Conservation (phyloP, 768 basidiomycete genomes). For the Kockovaella imperatae region DNA sequence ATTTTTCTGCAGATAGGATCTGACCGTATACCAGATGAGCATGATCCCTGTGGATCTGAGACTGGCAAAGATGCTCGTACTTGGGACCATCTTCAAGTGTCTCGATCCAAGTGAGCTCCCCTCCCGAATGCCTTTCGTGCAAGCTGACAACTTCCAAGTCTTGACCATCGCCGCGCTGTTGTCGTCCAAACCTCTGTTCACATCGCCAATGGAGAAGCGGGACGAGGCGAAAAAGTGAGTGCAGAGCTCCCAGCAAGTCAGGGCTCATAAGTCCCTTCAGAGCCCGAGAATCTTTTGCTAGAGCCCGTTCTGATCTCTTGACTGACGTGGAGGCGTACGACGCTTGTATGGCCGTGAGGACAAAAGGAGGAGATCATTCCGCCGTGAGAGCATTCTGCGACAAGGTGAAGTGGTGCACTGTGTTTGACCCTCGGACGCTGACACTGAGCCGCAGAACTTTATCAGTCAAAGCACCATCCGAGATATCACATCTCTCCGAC, state of each 20-base stretch:
- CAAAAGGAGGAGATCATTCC: constrained; percentile 53
- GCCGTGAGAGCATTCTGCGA: constrained; percentile 62
- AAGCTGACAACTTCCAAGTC: constrained; percentile 40
- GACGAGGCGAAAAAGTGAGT: constrained; percentile 67
- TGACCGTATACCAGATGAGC: constrained; percentile 49
- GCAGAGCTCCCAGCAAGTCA: not conserved
- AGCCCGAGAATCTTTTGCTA: constrained; percentile 62
- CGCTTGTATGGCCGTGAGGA: constrained; percentile 44
- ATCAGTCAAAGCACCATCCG: constrained; percentile 65
- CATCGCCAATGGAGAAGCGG: constrained; percentile 70
- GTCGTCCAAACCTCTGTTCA: constrained; percentile 80
- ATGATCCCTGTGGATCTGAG: constrained; percentile 81
- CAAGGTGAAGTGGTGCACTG: constrained; percentile 47
- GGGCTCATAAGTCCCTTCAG: constrained; percentile 45
- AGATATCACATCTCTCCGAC: constrained; percentile 68
- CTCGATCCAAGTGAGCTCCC: constrained; percentile 52
- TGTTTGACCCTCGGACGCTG: not conserved
- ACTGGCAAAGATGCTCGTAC: constrained; percentile 86
- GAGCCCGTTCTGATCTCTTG: constrained; percentile 71
- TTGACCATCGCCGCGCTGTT: constrained; percentile 73
- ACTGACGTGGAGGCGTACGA: constrained; percentile 73
- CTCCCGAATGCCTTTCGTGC: not conserved
- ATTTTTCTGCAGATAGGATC: not conserved
- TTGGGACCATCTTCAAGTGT: constrained; percentile 75
- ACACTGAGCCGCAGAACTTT: constrained; percentile 57